phyloP scores from a whole-genome alignment of 345 rosid genomes.

The Combretum micranthum region DNA sequence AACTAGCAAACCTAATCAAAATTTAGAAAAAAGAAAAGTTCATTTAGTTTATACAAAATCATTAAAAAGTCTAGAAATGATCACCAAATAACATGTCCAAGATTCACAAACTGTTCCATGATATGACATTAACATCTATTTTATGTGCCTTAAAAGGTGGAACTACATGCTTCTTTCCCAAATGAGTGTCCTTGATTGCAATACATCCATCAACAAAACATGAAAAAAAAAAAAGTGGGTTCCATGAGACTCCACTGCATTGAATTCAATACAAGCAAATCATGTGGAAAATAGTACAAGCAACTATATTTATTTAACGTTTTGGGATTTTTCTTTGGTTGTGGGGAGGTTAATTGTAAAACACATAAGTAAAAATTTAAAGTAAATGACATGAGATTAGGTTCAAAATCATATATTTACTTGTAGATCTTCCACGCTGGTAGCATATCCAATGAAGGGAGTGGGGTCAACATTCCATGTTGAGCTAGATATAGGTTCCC shows the following conservation, averaged over 20 bases:
- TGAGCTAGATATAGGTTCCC: slow-evolving; percentile 78
- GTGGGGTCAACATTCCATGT: slow-evolving; percentile 74
- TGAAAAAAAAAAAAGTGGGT: slow-evolving; percentile 67
- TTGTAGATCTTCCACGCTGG: slow-evolving; percentile 91
- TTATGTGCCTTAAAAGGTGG: slow-evolving; percentile 71
- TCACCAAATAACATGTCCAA: too few relatives aligned
- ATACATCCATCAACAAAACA: slow-evolving; percentile 76
- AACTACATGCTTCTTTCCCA: slow-evolving; percentile 54
- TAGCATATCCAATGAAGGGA: slow-evolving; percentile 71
- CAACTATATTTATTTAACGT: too few relatives aligned
- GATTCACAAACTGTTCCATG: slow-evolving; percentile 81
- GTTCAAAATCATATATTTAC: slow-evolving; percentile 19
- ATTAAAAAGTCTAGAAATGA: too few relatives aligned
- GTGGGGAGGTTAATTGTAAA: too few relatives aligned
- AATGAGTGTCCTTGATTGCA: slow-evolving; percentile 83
- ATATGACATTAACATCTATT: slow-evolving; percentile 91
- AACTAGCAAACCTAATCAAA: slow-evolving; percentile 65
- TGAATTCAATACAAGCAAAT: background rate
- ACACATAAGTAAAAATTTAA: too few relatives aligned
- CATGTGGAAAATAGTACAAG: too few relatives aligned
- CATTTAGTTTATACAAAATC: too few relatives aligned
- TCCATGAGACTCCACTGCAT: slow-evolving; percentile 97
- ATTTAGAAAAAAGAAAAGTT: slow-evolving; percentile 8
- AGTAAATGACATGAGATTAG: background rate
- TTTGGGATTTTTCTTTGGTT: too few relatives aligned